Evolutionary conservation across 768 basidiomycete genomes (phyloP).

Genomic region (Boletus fagicola): DNA sequence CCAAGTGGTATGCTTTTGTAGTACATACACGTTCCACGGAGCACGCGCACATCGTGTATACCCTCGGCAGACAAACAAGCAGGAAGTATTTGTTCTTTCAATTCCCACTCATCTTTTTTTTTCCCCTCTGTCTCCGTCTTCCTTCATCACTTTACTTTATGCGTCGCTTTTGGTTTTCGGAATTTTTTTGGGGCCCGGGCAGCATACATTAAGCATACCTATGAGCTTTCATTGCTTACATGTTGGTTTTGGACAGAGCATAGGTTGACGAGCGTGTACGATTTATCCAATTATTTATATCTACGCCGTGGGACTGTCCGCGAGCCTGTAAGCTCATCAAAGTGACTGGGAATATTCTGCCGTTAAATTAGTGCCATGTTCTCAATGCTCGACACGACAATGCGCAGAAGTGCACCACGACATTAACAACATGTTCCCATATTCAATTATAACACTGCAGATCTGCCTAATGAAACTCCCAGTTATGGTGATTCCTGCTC

Average conservation of each 20-base stretch:
- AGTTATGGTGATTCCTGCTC: background rate
- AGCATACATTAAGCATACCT: slow-evolving; percentile 4
- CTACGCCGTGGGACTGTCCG: background rate
- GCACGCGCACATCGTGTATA: slow-evolving; percentile 4
- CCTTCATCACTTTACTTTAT: background rate
- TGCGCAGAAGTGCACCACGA: background rate
- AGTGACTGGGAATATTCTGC: background rate
- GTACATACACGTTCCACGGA: background rate
- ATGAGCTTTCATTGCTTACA: background rate
- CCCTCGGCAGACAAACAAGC: slow-evolving; percentile 1
- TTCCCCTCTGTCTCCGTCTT: background rate
- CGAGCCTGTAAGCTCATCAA: background rate
- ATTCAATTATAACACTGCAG: background rate
- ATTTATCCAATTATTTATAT: background rate
- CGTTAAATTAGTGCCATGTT: no score
- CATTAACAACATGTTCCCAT: no score
- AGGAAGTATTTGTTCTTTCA: background rate
- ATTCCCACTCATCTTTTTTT: background rate
- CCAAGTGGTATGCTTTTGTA: background rate
- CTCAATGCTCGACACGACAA: background rate
- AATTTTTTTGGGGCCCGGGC: background rate
- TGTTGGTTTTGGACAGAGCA: background rate
- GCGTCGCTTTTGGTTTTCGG: background rate
- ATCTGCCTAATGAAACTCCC: background rate
- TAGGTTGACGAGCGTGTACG: background rate